Evolutionary conservation across 2,329 filamentous ascomycete species (phyloP), one percentile per base, ranked within the genome.

Genomic region (Monilinia polystroma): DNA sequence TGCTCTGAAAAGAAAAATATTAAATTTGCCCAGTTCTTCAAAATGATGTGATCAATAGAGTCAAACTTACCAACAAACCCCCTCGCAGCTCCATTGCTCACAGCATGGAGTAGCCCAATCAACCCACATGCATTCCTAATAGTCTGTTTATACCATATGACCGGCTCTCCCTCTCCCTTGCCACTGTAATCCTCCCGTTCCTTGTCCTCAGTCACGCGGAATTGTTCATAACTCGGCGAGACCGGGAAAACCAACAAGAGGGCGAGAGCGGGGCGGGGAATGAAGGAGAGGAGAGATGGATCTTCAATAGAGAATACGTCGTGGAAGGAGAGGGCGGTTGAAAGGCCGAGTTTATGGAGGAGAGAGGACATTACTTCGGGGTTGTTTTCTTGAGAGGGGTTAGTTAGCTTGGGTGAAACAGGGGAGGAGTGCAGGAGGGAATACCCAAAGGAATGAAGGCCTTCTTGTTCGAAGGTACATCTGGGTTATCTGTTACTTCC

Each of bases 291-390:
- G 52, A 98, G 86, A 59, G 93, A 89, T 0, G 91, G 89, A 66
- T 98, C 94, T 70, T 91, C 89, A 75, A 99, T 90, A 72, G 90
- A 93, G 84, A 90, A 97, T 77, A 99, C 92, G 79, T 98, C 95
- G 82, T 96, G 90, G 80, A 97, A 89, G 73, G 87, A 84, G 55
- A 98, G 85, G 32, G 85, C 82, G n/a, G 80, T 75, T 14, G 90
- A 90, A 64, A 98, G 86, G 70, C 94, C 94, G 26, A 98, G 90
- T 73, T 88, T 88, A 80, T 91, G 92, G 65, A 96, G 85, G 52
- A 98, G 88, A 53, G 83, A 81, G 64, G 89, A 93, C 89, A 98
- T 95, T 38, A 97, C 88, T 79, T 93, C 88, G 0, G 95, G 94
- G 81, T 97, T 97, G 73, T 86, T 87, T 75, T 89, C 87, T 76